Conservation (phyloP, 768 basidiomycete genomes). For the Gymnopilus junonius region DNA sequence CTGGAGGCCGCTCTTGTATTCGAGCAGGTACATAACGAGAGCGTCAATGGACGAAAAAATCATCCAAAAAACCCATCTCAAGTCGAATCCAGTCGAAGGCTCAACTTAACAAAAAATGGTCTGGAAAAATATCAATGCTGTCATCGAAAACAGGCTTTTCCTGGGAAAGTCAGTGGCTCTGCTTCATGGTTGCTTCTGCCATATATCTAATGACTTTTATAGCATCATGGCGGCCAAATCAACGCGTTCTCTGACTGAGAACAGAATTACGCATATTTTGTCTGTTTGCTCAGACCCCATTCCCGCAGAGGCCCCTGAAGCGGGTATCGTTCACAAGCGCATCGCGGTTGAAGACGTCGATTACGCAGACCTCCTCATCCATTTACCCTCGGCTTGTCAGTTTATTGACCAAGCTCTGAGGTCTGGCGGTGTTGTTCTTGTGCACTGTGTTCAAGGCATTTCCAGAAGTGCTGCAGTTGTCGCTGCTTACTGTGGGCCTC, state of each 20-base stretch:
- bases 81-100: slow-evolving; percentile 13
- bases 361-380: slow-evolving; percentile 69
- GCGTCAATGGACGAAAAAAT: slow-evolving; percentile 7
- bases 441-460: slow-evolving; percentile 69
- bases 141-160: slow-evolving; percentile 69
- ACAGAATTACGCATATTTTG: slow-evolving; percentile 78
- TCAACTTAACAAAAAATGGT: slow-evolving; percentile 40
- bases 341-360: slow-evolving; percentile 73
- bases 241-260: slow-evolving; percentile 71
- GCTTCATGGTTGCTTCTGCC: slow-evolving; percentile 17
- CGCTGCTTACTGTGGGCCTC: slow-evolving; percentile 71
- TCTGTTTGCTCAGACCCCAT: slow-evolving; percentile 78
- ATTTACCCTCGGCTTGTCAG: slow-evolving; percentile 65
- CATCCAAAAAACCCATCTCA: slow-evolving; percentile 20
- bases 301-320: slow-evolving; percentile 71
- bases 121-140: slow-evolving; percentile 71
- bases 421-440: slow-evolving; percentile 63
- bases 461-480: slow-evolving; percentile 73
- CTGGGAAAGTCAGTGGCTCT: slow-evolving; percentile 70
- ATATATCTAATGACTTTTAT: slow-evolving; percentile 20
- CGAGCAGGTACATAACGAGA: slow-evolving; percentile 24
- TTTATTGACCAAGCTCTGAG: slow-evolving; percentile 68
- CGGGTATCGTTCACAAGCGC: slow-evolving; percentile 70
- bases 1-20: slow-evolving; percentile 16
- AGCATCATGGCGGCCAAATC: slow-evolving; percentile 76